Evolutionary conservation across 163 green algal genomes (phyloP), one percentile per base, ranked within the genome.

Genomic region (Chloromonas sp.): DNA sequence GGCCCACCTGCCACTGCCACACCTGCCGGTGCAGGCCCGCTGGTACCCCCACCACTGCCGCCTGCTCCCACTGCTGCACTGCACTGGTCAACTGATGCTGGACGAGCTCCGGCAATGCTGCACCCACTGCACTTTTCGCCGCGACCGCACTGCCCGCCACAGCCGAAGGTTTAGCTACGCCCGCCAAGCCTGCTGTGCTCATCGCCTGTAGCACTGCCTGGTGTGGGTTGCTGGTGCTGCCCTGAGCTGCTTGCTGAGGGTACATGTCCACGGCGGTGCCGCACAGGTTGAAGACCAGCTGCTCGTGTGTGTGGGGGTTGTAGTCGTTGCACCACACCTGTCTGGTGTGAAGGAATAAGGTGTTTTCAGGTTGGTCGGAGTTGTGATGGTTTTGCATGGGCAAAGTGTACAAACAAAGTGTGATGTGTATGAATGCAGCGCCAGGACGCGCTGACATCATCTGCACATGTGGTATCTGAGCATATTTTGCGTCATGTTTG

Each of bases 241-340:
- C 70, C 66, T 76, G 66, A 76, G 78, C 66, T 87, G 60, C 79
- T 87, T 76, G 60, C 3, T 83, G 60, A 83, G 79, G 3, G 60
- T n/a, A 5, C 58, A 15, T 80, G 74, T 57, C 14, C 13, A 80
- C 2, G 74, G 13, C 74, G 8, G 74, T 60, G 71, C 84, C 57
- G 58, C 85, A 87, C 78, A 94, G 76, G 84, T 96, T 96, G 78
- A 82, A 84, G 0, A 90, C 81, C 58, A 94, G 85, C 2, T 86
- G 81, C 1, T 81, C 11, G 60, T 90, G 87, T 61, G 89, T 88
- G 14, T 80, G 74, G 0, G 86, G 36, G 86, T 90, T 88, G 66
- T 85, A 82, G 84, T 96, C 93, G 80, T 96, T 95, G 81, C 84
- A 85, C 93, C 93, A 96, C 57, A 96, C 93, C 36, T 36, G 36